These are phyloP conservation scores for Talaromyces ruber DNA, from an alignment of 495 filamentous ascomycete species.

Conservation along the genomic window DNA sequence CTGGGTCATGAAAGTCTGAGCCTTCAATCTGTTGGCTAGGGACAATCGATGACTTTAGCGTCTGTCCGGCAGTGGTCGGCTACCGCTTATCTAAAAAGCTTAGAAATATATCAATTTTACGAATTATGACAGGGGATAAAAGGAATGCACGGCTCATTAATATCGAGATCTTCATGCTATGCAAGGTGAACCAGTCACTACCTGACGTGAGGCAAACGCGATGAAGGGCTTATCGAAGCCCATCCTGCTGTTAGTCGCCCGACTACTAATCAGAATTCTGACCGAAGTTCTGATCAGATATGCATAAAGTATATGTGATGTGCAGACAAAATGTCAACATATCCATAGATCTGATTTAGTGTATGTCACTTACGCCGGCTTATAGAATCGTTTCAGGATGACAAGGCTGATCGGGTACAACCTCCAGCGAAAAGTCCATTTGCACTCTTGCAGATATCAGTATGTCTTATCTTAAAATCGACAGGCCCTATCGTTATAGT, in stretches of 20 bases:
- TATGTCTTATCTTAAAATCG: neutral
- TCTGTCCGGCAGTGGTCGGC: neutral
- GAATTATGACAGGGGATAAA: neutral
- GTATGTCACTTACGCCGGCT: neutral
- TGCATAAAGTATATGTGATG: neutral
- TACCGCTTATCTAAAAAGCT: neutral
- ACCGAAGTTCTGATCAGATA: neutral
- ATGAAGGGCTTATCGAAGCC: neutral
- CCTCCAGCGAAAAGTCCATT: neutral
- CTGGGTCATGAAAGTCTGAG: neutral
- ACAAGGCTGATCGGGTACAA: neutral
- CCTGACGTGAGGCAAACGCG: neutral
- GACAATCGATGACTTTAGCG: neutral
- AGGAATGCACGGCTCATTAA: neutral
- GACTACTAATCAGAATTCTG: neutral
- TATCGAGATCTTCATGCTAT: neutral
- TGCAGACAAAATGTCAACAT: neutral
- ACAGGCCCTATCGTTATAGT: neutral
- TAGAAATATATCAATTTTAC: neutral
- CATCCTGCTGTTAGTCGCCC: neutral
- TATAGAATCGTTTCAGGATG: neutral
- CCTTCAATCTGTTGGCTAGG: neutral
- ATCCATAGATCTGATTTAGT: neutral
- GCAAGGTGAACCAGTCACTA: neutral
- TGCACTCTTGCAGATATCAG: neutral